A percentile compares a stretch with the other conserved stretches of the same genome.
Evolutionary conservation across 2,329 filamentous ascomycete genomes (phyloP).

Genomic region (Monosporascus sp.): DNA sequence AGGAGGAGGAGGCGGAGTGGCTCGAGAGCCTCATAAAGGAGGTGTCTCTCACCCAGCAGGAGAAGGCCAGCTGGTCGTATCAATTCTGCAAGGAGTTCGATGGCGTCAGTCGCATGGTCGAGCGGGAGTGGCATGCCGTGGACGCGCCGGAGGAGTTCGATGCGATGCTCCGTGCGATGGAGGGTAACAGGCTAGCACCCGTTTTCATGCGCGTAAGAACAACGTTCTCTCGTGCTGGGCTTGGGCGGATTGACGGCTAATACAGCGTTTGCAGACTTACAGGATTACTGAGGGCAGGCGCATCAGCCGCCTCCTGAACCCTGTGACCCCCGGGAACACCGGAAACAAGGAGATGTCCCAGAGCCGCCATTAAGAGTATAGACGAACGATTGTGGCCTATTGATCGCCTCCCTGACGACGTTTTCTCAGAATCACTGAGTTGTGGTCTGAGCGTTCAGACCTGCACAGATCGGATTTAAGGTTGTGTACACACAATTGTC

Average conservation of each 20-base stretch:
- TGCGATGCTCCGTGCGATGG: slow-evolving; percentile 4
- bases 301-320: too few relatives aligned
- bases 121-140: slow-evolving; percentile 1
- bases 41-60: not conserved
- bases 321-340: not conserved
- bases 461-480: too few relatives aligned
- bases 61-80: slow-evolving; percentile 6
- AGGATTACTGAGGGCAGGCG: not conserved
- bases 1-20: too few relatives aligned
- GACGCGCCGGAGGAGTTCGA: slow-evolving; percentile 5
- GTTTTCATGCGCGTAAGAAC: slow-evolving; percentile 7
- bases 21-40: not conserved
- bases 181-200: not conserved
- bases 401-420: too few relatives aligned
- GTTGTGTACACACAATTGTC: too few relatives aligned
- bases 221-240: not conserved
- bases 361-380: not conserved
- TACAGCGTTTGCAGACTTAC: slow-evolving; percentile 3
- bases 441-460: too few relatives aligned
- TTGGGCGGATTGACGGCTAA: not conserved
- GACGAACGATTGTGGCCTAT: too few relatives aligned
- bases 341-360: not conserved
- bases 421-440: too few relatives aligned
- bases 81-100: not conserved
- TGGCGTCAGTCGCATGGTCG: not conserved